Base-by-base conservation (phyloP, 225 moss, liverwort and hornwort genomes). In the Polytrichum commune region DNA sequence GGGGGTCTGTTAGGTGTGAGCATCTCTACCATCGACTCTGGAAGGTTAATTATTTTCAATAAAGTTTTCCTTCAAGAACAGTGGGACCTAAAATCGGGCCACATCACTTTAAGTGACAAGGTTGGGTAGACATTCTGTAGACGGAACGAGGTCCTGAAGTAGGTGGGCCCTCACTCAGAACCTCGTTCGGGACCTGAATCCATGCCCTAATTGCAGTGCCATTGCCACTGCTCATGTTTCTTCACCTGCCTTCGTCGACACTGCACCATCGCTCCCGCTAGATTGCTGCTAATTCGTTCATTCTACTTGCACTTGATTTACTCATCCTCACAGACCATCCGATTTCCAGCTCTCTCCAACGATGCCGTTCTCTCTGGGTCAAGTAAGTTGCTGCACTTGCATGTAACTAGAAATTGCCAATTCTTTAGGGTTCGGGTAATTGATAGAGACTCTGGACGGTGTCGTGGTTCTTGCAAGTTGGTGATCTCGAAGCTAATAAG, bases 341-440 rank as follows among this genome's bases (percentile, higher is more conserved):
- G 18, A 18, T 5, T 18, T 29, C 18, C 9, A 33, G 22, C 19
- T 65, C 30, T 19, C 19, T 65, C 10, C 19, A 29, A n/a, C 65
- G 19, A 65, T 65, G 65, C 29, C 65, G 29, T 65, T 65, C 65
- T 65, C 65, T 19, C 65, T 65, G 5, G 65, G 65, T 23, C 65
- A 65, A 65, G 65, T 65, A 65, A 65, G 30, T 65, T 30, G 19
- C 1, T 23, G 6, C 30, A 65, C 35, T 23, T 28, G 7, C 7
- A 38, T 25, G 25, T n/a, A 22, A 22, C 22, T 29, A 27, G 35
- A 9, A 63, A 35, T 18, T 23, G 20, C 20, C 19, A 65, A 65
- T 35, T 63, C 62, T 24, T 63, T 18, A 16, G 58, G 58, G 58
- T 58, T 63, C 1, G 1, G 62, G 24, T 18, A 27, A 24, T 28